Evolutionary conservation across 1,284 basidiomycete species (phyloP).

Genomic region (Microbotryum violaceum): DNA sequence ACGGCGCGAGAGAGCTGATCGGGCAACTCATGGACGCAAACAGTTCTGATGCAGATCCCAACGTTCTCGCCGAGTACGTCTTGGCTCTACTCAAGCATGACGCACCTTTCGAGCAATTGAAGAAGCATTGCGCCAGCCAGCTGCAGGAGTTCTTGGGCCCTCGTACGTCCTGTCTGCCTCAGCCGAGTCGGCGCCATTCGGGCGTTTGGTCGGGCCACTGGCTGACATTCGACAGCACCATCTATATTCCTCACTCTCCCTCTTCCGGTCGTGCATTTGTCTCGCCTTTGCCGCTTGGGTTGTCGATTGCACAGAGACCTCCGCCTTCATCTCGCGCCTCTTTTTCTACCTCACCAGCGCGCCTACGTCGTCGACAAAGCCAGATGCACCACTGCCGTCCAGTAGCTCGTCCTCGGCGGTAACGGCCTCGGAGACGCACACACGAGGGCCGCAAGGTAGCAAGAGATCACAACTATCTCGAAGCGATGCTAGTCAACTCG

Average conservation of each 20-base stretch:
- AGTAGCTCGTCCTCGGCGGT: conserved; percentile 14
- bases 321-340: conserved; percentile 70
- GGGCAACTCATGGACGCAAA: background rate
- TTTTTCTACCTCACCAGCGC: conserved; percentile 65
- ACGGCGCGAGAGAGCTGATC: too few species aligned
- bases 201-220: too few species aligned
- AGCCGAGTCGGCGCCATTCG: too few species aligned
- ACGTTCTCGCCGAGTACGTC: conserved; percentile 87
- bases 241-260: too few species aligned
- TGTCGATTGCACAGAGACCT: conserved; percentile 51
- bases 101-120: conserved; percentile 70
- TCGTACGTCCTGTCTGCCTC: conserved; percentile 47
- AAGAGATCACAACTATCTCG: too few species aligned
- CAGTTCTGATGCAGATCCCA: conserved; percentile 93
- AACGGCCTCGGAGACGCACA: too few species aligned
- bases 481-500: too few species aligned
- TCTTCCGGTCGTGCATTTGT: too few species aligned
- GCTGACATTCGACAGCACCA: too few species aligned
- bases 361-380: conserved; percentile 39
- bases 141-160: conserved; percentile 87
- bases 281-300: too few species aligned
- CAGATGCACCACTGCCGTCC: conserved; percentile 29
- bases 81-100: conserved; percentile 89
- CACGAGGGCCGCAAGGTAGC: too few species aligned
- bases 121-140: conserved; percentile 65